A percentile compares a stretch with the other conserved stretches of the same genome.
Conservation (phyloP, 768 basidiomycete genomes). For the Suillus spraguei region DNA sequence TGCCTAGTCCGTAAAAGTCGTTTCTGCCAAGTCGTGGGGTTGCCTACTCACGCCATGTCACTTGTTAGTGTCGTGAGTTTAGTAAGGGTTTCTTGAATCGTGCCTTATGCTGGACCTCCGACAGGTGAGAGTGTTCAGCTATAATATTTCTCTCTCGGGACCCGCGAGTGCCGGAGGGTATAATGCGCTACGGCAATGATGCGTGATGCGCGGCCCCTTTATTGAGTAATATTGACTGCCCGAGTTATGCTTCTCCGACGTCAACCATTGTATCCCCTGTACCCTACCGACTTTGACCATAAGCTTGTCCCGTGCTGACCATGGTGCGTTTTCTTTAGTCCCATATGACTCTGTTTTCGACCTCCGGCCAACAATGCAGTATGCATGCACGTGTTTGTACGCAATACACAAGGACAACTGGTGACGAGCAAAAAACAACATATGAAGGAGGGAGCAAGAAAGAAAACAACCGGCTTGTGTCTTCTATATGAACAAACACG, state of each 20-base stretch:
- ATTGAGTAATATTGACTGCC: neutral
- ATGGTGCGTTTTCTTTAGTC: too few relatives aligned
- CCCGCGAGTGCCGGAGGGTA: neutral
- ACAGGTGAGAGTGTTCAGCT: neutral
- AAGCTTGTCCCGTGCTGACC: too few relatives aligned
- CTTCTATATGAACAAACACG: neutral
- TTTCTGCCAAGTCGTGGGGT: neutral
- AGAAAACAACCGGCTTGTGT: too few relatives aligned
- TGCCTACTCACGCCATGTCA: neutral
- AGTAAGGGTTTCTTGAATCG: neutral
- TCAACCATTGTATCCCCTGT: too few relatives aligned
- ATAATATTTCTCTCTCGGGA: neutral
- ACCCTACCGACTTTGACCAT: too few relatives aligned
- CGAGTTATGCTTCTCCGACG: neutral
- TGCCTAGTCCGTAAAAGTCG: neutral
- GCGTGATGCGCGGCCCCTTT: too few relatives aligned
- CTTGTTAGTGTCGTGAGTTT: neutral
- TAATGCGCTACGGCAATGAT: neutral
- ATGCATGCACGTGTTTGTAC: too few relatives aligned
- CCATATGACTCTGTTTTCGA: too few relatives aligned
- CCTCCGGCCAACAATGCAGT: too few relatives aligned
- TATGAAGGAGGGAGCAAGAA: too few relatives aligned
- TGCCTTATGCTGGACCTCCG: neutral
- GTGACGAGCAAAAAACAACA: neutral
- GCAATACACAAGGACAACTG: neutral